Percentiles rank a stretch among this genome's conserved stretches.
Evolutionary conservation across 2,329 filamentous ascomycete species (phyloP).

Genomic region (Alternaria sp.): DNA sequence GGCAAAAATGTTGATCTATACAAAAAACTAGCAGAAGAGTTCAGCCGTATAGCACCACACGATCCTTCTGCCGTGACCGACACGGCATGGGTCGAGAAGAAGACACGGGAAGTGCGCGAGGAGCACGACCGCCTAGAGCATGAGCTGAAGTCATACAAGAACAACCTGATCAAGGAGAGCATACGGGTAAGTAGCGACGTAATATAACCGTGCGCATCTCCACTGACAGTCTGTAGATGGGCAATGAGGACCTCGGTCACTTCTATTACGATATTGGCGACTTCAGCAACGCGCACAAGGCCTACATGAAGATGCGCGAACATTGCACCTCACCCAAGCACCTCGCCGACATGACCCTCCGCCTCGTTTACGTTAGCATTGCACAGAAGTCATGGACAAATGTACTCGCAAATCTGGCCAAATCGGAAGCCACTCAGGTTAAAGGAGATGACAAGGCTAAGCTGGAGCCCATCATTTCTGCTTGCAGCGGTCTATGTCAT

Average conservation of each 20-base stretch:
- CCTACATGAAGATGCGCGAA: slow-evolving; percentile 86
- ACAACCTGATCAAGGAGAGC: slow-evolving; percentile 96
- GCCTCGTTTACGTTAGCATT: slow-evolving; percentile 77
- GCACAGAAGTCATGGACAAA: slow-evolving; percentile 80
- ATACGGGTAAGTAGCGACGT: slow-evolving; percentile 71
- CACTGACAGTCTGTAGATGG: slow-evolving; percentile 71
- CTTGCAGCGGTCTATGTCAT: slow-evolving; percentile 67
- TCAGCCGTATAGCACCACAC: slow-evolving; percentile 69
- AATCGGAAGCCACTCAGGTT: slow-evolving; percentile 61
- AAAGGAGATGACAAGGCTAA: slow-evolving; percentile 67
- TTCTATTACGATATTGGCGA: slow-evolving; percentile 84
- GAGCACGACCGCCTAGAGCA: slow-evolving; percentile 80
- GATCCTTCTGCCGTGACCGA: slow-evolving; percentile 75
- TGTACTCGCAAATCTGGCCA: slow-evolving; percentile 68
- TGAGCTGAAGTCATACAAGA: slow-evolving; percentile 92
- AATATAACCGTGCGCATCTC: background rate
- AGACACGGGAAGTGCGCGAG: slow-evolving; percentile 69
- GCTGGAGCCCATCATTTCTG: slow-evolving; percentile 71
- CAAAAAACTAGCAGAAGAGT: slow-evolving; percentile 69
- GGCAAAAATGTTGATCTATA: slow-evolving; percentile 79
- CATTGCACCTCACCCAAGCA: slow-evolving; percentile 86
- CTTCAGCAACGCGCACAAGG: slow-evolving; percentile 74
- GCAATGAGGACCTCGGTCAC: slow-evolving; percentile 87
- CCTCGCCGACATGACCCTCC: slow-evolving; percentile 80
- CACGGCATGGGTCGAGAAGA: slow-evolving; percentile 75